phyloP scores from a whole-genome alignment of 1,139 yeast species.

The Pichia sp. region DNA sequence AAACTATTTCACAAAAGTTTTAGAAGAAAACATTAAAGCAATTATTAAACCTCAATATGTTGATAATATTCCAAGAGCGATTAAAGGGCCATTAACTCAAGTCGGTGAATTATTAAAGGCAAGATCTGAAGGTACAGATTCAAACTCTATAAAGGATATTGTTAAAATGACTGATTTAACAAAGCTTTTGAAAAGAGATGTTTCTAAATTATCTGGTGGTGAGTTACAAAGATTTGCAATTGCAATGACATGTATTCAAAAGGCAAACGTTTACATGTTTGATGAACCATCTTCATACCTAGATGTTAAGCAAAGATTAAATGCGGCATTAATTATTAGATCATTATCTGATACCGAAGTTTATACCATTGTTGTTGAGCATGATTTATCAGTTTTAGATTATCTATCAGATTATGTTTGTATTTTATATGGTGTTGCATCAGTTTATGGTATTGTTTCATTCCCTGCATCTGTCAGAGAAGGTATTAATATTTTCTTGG shows the following conservation, averaged over 20 bases:
- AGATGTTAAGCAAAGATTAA: conserved; percentile 97
- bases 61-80: conserved; percentile 92
- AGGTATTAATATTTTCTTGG: conserved; percentile 96
- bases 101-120: conserved; percentile 79
- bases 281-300: conserved; percentile 98
- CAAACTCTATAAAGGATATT: conserved; percentile 47
- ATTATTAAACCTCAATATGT: conserved; percentile 97
- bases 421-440: conserved; percentile 94
- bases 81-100: conserved; percentile 80
- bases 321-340: conserved; percentile 93
- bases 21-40: conserved; percentile 90
- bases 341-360: conserved; percentile 67
- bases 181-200: conserved; percentile 75
- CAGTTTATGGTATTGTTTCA: conserved; percentile 97
- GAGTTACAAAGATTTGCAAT: conserved; percentile 97
- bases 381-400: conserved; percentile 94
- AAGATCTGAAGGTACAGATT: conserved; percentile 60
- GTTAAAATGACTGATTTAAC: conserved; percentile 65
- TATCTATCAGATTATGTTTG: conserved; percentile 94
- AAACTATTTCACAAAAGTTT: conserved; percentile 86
- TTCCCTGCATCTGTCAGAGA: conserved; percentile 95
- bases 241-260: conserved; percentile 94
- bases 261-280: conserved; percentile 95
- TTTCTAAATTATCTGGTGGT: conserved; percentile 90
- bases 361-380: conserved; percentile 94